Evolutionary conservation across 140 eudicot species (phyloP).

Genomic region (Flaveria floridana): DNA sequence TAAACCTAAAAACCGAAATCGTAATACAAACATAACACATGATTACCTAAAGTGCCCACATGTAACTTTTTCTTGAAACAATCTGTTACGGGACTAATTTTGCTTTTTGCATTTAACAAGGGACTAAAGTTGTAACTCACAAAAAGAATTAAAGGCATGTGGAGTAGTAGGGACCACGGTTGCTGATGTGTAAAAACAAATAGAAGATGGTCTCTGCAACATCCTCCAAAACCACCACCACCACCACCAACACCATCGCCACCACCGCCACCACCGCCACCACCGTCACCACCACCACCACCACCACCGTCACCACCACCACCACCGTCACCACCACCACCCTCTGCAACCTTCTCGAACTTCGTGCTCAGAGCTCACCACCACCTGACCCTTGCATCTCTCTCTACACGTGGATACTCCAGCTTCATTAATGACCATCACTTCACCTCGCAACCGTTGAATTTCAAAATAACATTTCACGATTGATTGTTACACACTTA

Average conservation of each 20-base stretch:
- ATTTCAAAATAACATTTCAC: not conserved
- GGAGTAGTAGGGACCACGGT: conserved; percentile 37
- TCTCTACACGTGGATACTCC: conserved; percentile 13
- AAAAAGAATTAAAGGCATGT: conserved; percentile 18
- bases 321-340: not conserved
- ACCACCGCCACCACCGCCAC: not conserved
- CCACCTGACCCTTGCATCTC: conserved; percentile 28
- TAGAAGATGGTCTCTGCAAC: conserved; percentile 7
- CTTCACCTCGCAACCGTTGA: conserved; percentile 23
- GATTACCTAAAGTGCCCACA: too few relatives aligned
- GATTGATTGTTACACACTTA: not conserved
- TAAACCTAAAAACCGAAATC: too few relatives aligned
- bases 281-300: not conserved
- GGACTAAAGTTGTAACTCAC: conserved; percentile 13
- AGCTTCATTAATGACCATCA: conserved; percentile 22
- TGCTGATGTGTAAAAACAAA: conserved; percentile 37
- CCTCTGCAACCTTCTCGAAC: conserved; percentile 29
- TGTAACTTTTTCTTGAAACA: not conserved
- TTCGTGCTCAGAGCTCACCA: conserved; percentile 25
- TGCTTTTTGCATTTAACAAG: not conserved
- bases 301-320: not conserved
- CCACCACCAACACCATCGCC: not conserved
- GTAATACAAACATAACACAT: too few relatives aligned
- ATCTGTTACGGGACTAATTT: not conserved
- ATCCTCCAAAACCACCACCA: conserved; percentile 9